Evolutionary conservation across 23 red algal species (phyloP).

Genomic region (Chondrus crispus): DNA sequence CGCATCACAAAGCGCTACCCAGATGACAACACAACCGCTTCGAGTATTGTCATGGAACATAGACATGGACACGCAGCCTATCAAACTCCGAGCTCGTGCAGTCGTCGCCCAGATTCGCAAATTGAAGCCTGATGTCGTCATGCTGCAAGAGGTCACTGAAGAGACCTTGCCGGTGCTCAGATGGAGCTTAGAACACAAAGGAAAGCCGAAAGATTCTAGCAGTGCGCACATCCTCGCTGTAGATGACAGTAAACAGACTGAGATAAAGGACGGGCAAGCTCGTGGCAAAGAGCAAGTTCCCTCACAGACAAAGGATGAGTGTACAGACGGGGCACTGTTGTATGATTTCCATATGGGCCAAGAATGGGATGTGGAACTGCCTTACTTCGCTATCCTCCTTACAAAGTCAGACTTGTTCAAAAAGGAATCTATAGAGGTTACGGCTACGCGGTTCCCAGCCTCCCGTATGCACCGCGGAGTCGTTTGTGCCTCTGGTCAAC

Average conservation of each 20-base stretch:
- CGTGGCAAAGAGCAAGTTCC: no score
- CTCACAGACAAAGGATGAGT: neutral
- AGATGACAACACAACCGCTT: neutral
- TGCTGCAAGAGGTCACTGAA: slow-evolving; percentile 43
- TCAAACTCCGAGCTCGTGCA: neutral
- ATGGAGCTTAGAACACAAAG: neutral
- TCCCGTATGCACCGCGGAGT: slow-evolving; percentile 29
- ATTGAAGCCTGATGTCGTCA: slow-evolving; percentile 38
- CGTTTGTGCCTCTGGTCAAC: neutral
- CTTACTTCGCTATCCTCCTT: slow-evolving; percentile 42
- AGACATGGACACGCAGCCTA: slow-evolving; percentile 44
- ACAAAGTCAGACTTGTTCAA: slow-evolving; percentile 7
- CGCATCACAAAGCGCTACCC: no score
- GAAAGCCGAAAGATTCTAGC: neutral
- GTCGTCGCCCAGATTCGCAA: neutral
- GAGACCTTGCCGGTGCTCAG: neutral
- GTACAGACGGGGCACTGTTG: neutral
- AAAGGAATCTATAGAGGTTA: neutral
- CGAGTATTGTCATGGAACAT: slow-evolving; percentile 44
- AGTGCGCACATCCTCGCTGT: neutral
- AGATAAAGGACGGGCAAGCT: no score
- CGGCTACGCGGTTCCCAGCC: neutral
- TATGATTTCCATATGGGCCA: slow-evolving; percentile 16
- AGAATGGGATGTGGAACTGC: slow-evolving; percentile 7
- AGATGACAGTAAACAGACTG: no score